A percentile compares a stretch with the other conserved stretches of the same genome.
Evolutionary conservation across 2,329 filamentous ascomycete species (phyloP).

Genomic region (Magnaporthiopsis incrustans): DNA sequence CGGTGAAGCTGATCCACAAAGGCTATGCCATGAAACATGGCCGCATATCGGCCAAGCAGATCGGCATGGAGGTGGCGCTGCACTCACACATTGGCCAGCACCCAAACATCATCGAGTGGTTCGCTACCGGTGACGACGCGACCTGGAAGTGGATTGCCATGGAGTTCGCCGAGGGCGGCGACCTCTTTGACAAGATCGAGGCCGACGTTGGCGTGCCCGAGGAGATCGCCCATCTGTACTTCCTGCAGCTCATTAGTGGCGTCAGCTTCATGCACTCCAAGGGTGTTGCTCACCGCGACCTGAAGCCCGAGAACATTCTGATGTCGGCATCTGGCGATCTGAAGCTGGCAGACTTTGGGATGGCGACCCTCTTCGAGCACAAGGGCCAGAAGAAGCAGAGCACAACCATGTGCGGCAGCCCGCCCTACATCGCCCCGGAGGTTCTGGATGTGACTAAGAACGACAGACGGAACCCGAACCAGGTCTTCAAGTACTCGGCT

Average conservation of each 20-base stretch:
- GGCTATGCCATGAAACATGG: slow-evolving; percentile 85
- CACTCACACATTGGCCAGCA: slow-evolving; percentile 86
- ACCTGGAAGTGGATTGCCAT: slow-evolving; percentile 97
- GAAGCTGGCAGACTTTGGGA: slow-evolving; percentile 94
- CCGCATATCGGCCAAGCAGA: slow-evolving; percentile 79
- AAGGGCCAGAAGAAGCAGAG: slow-evolving; percentile 76
- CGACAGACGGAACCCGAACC: neutral
- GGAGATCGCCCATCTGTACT: slow-evolving; percentile 95
- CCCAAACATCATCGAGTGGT: slow-evolving; percentile 89
- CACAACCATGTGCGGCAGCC: slow-evolving; percentile 86
- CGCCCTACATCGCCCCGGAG: slow-evolving; percentile 95
- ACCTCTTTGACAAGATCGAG: slow-evolving; percentile 99
- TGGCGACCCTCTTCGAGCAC: slow-evolving; percentile 89
- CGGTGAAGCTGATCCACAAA: slow-evolving; percentile 98
- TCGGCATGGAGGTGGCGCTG: slow-evolving; percentile 84
- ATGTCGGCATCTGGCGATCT: slow-evolving; percentile 76
- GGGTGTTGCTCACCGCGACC: slow-evolving; percentile 84
- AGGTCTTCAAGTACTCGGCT: slow-evolving; percentile 57
- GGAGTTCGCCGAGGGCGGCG: slow-evolving; percentile 91
- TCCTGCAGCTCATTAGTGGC: slow-evolving; percentile 81
- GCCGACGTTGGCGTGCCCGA: slow-evolving; percentile 91
- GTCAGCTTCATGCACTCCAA: slow-evolving; percentile 95
- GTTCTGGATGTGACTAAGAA: slow-evolving; percentile 44
- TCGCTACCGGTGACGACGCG: slow-evolving; percentile 75
- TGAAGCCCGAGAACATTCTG: slow-evolving; percentile 93